phyloP scores from a whole-genome alignment of 371 early-diverging fungal genomes.

The Dichotomocladium elegans region DNA sequence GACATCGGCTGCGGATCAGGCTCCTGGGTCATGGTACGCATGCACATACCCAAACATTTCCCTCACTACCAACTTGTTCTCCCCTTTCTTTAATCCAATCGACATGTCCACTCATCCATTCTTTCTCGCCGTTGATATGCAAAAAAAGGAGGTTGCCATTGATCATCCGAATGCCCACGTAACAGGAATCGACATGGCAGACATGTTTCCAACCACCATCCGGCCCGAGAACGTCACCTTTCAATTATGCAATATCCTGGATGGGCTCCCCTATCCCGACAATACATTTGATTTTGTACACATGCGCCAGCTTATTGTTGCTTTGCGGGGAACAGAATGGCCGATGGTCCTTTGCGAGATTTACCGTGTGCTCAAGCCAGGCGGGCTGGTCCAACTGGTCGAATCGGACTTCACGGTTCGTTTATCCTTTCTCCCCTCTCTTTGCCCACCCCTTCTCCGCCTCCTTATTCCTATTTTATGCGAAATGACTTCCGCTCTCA shows the following conservation, averaged over 20 bases:
- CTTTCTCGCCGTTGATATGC: neutral
- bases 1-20: constrained; percentile 25
- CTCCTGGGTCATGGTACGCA: constrained; percentile 20
- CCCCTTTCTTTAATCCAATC: neutral
- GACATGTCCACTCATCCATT: neutral
- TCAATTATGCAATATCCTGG: constrained; percentile 26
- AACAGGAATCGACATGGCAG: constrained; percentile 52
- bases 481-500: too few species aligned
- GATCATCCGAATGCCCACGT: constrained; percentile 50
- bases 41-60: neutral
- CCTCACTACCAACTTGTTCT: too few species aligned
- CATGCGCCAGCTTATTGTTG: constrained; percentile 38
- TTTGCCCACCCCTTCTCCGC: neutral
- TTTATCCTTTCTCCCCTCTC: neutral
- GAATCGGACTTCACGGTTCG: constrained; percentile 42
- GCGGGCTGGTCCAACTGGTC: constrained; percentile 37
- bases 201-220: constrained; percentile 39
- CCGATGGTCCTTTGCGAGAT: constrained; percentile 27
- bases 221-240: constrained; percentile 45
- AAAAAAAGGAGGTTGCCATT: constrained; percentile 53
- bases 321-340: constrained; percentile 33
- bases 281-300: constrained; percentile 47
- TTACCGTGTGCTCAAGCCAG: constrained; percentile 43
- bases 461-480: constrained; percentile 2
- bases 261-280: constrained; percentile 39